Base-by-base conservation (phyloP, 495 filamentous ascomycete species). In the Aspergillus campestris region DNA sequence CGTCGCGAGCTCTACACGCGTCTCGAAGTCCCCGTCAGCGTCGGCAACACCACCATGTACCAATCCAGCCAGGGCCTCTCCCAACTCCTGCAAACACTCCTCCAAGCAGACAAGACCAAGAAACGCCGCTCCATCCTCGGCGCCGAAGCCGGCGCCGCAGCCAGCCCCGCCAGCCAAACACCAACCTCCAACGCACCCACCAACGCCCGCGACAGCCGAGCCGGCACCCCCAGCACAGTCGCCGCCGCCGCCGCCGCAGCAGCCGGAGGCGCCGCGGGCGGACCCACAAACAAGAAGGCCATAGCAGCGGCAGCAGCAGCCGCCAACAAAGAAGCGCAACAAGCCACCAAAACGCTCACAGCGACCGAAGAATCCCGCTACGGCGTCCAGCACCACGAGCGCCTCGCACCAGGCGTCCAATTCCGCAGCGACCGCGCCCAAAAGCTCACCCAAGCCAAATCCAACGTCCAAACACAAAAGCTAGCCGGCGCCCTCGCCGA, bases 1-100 rank as follows among this genome's bases (percentile, higher is more conserved):
- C 88, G 91, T 35, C 77, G 81, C 52, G 92, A 97, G 57, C 77
- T 97, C n/a, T 92, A 92, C 62, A 77, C 80, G 47, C 80, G 89
- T 45, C 81, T 97, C 8, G 89, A 95, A 48, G 80, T 82, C 47
- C 85, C 86, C 6, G 73, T 79, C 47, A 85, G 79, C 47, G 74
- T 81, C 31, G 72, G 80, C 47, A 86, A 76, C 51, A 78, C 82
- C 7, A 61, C 76, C 39, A 71, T 77, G 54, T 94, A 94, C 68
- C 82, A 82, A 49, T 80, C 83, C 32, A 90, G 84, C 48, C 73
- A 83, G 53, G 90, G 86, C 7, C 74, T 98, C 0, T 77, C 81
- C 24, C 77, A 81, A 40, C 77, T 98, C 9, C 77, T 95, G 38
- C 82, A 89, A 51, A 86, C 82, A 42, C 81, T 98, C 40, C 57